phyloP scores from a whole-genome alignment of 2,329 filamentous ascomycete species.

The Alternaria viburni region DNA sequence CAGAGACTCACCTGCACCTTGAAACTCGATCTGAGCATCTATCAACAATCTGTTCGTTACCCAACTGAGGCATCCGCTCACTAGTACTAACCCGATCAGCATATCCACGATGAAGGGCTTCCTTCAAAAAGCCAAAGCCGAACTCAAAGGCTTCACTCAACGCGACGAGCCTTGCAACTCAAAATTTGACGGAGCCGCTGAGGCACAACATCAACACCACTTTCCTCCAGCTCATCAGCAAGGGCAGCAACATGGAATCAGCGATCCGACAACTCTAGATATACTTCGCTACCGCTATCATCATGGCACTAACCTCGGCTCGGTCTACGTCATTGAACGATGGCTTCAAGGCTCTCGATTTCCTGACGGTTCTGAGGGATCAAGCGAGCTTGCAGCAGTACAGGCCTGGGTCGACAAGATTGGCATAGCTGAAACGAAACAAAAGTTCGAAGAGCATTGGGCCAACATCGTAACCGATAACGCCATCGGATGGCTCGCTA shows the following conservation, averaged over 20 bases:
- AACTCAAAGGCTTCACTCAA: constrained; percentile 22
- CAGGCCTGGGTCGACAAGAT: constrained; percentile 54
- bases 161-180: not conserved
- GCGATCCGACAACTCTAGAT: constrained; percentile 47
- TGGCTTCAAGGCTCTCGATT: constrained; percentile 63
- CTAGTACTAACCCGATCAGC: constrained; percentile 13
- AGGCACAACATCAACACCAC: constrained; percentile 6
- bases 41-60: not conserved
- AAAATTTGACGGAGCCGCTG: not conserved
- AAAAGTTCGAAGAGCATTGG: constrained; percentile 64
- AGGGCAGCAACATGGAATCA: constrained; percentile 40
- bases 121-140: constrained; percentile 37
- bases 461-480: constrained; percentile 56
- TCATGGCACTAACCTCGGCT: constrained; percentile 65
- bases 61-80: constrained; percentile 1
- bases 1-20: not conserved
- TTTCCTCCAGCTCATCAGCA: not conserved
- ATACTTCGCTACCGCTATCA: constrained; percentile 65
- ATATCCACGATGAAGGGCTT: constrained; percentile 32
- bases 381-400: constrained; percentile 61
- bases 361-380: constrained; percentile 48
- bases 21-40: not conserved
- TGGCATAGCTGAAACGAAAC: constrained; percentile 57
- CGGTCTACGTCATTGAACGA: constrained; percentile 65
- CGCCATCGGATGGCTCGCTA: constrained; percentile 61